Percentiles rank a stretch among this genome's conserved stretches.
Evolutionary conservation across 352 stramenopile species (phyloP).

Genomic region (Bremia lactucae): DNA sequence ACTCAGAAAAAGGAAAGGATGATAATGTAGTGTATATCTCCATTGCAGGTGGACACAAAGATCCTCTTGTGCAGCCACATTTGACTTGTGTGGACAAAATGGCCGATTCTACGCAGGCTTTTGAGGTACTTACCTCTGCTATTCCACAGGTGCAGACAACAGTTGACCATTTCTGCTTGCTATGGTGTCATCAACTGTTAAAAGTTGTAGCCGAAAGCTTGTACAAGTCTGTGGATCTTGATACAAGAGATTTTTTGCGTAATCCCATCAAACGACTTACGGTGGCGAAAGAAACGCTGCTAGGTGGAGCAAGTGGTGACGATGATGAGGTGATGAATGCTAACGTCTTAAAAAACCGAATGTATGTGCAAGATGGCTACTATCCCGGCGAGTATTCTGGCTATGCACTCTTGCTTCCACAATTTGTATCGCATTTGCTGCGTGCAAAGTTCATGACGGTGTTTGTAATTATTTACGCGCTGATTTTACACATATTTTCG

Average conservation of each 20-base stretch:
- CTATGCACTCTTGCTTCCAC: constrained; percentile 37
- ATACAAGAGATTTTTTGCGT: constrained; percentile 33
- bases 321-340: constrained; percentile 1
- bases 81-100: constrained; percentile 24
- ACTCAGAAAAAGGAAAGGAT: constrained; percentile 7
- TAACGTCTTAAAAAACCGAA: constrained; percentile 29
- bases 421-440: constrained; percentile 39
- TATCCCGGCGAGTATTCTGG: constrained; percentile 31
- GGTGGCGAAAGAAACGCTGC: constrained; percentile 30
- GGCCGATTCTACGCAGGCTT: constrained; percentile 12
- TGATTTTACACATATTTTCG: constrained; percentile 55
- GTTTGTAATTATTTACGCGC: constrained; percentile 50
- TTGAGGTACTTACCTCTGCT: constrained; percentile 44
- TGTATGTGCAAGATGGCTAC: constrained; percentile 45
- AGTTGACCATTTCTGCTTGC: constrained; percentile 72
- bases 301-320: constrained; percentile 13
- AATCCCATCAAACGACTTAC: constrained; percentile 30
- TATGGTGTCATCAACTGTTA: constrained; percentile 82
- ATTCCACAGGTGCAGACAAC: constrained; percentile 52
- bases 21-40: constrained; percentile 51
- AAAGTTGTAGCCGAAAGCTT: constrained; percentile 51
- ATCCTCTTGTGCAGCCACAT: constrained; percentile 58
- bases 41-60: constrained; percentile 72
- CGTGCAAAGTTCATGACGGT: constrained; percentile 33
- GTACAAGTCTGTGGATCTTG: constrained; percentile 42